Conservation (phyloP, 1,284 basidiomycete species). For the Pseudozyma sp. region DNA sequence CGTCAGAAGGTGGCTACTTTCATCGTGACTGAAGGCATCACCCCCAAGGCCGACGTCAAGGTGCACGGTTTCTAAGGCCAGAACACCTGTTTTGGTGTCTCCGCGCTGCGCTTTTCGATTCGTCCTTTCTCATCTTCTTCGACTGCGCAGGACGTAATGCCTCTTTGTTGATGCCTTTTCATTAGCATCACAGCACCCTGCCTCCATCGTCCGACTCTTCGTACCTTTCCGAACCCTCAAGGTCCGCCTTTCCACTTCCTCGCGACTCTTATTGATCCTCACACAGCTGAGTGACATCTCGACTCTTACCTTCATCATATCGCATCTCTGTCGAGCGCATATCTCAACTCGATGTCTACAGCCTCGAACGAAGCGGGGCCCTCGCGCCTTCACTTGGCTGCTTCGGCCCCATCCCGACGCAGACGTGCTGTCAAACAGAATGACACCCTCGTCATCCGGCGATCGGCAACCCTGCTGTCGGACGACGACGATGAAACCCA, state of each 20-base stretch:
- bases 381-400: conserved; percentile 20
- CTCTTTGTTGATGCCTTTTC: background rate
- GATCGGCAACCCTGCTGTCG: background rate
- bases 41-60: conserved; percentile 66
- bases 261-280: background rate
- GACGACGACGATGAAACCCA: conserved; percentile 7
- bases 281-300: background rate
- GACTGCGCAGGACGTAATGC: conserved; percentile 25
- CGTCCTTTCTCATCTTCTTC: background rate
- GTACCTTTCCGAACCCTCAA: conserved; percentile 2
- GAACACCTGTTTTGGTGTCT: background rate
- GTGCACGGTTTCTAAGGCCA: conserved; percentile 66
- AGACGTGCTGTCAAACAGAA: background rate
- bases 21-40: conserved; percentile 66
- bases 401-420: conserved; percentile 1
- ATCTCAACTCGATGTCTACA: conserved; percentile 3
- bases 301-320: background rate
- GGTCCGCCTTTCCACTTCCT: background rate
- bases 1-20: conserved; percentile 81
- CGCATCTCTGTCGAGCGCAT: background rate
- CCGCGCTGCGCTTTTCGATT: background rate
- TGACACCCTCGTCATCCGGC: background rate
- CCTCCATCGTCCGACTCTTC: background rate
- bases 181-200: background rate
- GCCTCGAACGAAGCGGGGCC: conserved; percentile 23